Evolutionary conservation across 768 basidiomycete genomes (phyloP), one percentile per base, ranked within the genome.

Genomic region (Asterophora lycoperdoides): DNA sequence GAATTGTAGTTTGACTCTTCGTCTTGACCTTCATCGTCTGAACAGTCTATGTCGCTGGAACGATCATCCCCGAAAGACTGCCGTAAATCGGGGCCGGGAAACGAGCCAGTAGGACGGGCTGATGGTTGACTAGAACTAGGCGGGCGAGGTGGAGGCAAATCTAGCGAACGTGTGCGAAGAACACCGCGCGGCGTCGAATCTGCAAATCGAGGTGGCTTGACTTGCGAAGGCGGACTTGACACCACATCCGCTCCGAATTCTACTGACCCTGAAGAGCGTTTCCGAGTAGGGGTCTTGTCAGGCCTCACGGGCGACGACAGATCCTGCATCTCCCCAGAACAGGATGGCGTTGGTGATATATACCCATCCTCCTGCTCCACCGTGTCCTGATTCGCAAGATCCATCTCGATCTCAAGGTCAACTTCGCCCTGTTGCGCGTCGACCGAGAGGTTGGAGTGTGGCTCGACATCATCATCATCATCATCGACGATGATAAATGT

Each of bases 341-440:
- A 69, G 18, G 80, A 80, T 40, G 77, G 68, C 8, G 78, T 68
- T 13, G 87, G 88, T n/a, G 89, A 89, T 45, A 86, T 72, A 64
- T 91, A 92, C 13, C 89, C 89, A 52, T 87, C 87, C 60, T 91
- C 89, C 66, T 89, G 89, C 59, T 74, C 71, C 13, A 88, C 79
- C 8, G 56, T 59, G 44, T 79, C 72, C 7, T 69, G 67, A 49
- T 78, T 68, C n/a, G 74, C 68, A 17, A 72, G 39, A 33, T 70
- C 64, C 32, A 69, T 65, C 48, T 74, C 73, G 48, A 68, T 63
- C 44, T 70, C 67, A 17, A 57, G 57, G 35, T 67, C 67, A 30
- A 68, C 68, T 33, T 68, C 65, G 17, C 68, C 67, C 44, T 70
- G 71, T 15, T 70, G 71, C 15, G 69, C 75, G 41, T 68, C 64